phyloP scores from a whole-genome alignment of 2,329 filamentous ascomycete genomes.

The Xylariaceae sp. region DNA sequence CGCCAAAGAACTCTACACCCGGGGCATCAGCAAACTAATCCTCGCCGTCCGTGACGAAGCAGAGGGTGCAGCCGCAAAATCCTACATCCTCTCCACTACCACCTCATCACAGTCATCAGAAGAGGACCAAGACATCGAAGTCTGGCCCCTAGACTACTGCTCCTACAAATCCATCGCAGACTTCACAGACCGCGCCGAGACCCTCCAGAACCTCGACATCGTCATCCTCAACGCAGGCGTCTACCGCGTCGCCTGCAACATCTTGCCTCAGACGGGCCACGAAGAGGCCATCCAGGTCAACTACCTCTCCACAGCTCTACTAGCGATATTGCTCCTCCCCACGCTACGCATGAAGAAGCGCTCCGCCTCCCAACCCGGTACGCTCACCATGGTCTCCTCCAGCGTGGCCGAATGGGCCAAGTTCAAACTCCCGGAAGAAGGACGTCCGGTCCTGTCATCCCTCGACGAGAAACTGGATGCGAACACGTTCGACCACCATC shows the following conservation, averaged over 20 bases:
- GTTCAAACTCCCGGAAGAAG: slow-evolving; percentile 6
- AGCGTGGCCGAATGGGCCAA: slow-evolving; percentile 15
- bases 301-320: slow-evolving; percentile 46
- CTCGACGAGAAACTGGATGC: slow-evolving; percentile 2
- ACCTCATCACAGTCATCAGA: slow-evolving; percentile 12
- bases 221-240: slow-evolving; percentile 36
- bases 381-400: slow-evolving; percentile 29
- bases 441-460: slow-evolving; percentile 1
- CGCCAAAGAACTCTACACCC: slow-evolving; percentile 32
- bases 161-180: slow-evolving; percentile 35
- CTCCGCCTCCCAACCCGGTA: background rate
- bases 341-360: slow-evolving; percentile 36
- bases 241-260: slow-evolving; percentile 18
- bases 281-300: slow-evolving; percentile 48
- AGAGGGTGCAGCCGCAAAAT: slow-evolving; percentile 21
- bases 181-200: slow-evolving; percentile 33
- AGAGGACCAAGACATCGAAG: slow-evolving; percentile 26
- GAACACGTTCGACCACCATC: slow-evolving; percentile 6
- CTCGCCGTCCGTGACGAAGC: slow-evolving; percentile 33
- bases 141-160: slow-evolving; percentile 36
- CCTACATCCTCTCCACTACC: slow-evolving; percentile 22
- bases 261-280: slow-evolving; percentile 16
- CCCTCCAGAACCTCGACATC: slow-evolving; percentile 36
- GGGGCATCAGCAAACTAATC: slow-evolving; percentile 33
- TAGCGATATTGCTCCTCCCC: slow-evolving; percentile 44